A percentile compares a stretch with the other conserved stretches of the same genome.
These are phyloP conservation scores for Debaryomyces tyrocola DNA, from an alignment of 805 yeast species.

Conservation along the genomic window DNA sequence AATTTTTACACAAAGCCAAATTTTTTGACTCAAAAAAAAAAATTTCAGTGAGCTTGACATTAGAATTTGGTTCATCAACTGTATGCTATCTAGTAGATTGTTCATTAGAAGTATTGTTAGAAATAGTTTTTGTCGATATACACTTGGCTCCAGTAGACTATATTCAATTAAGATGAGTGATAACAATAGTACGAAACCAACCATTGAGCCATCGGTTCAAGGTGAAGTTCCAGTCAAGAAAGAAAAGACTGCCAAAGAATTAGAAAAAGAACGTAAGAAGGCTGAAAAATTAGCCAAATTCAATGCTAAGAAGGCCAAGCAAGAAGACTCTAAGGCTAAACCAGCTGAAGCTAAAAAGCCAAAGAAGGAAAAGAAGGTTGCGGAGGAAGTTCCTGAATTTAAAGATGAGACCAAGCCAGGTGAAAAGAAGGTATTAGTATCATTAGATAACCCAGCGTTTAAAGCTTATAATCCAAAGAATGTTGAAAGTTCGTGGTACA, in stretches of 20 bases:
- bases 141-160: slow-evolving; percentile 2
- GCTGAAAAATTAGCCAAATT: slow-evolving; percentile 87
- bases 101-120: slow-evolving; percentile 10
- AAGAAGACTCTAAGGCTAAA: slow-evolving; percentile 44
- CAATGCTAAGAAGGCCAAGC: slow-evolving; percentile 74
- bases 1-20: slow-evolving; percentile 5
- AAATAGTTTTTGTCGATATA: slow-evolving; percentile 3
- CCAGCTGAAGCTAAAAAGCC: slow-evolving; percentile 56
- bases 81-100: slow-evolving; percentile 16
- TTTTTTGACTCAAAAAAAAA: slow-evolving; percentile 7
- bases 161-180: slow-evolving; percentile 13
- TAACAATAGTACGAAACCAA: slow-evolving; percentile 4
- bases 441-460: slow-evolving; percentile 87
- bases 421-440: slow-evolving; percentile 84
- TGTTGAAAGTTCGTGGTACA: slow-evolving; percentile 96
- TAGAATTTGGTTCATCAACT: slow-evolving; percentile 1
- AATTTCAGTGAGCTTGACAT: slow-evolving; percentile 1
- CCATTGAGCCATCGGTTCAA: slow-evolving; percentile 7
- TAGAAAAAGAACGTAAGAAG: slow-evolving; percentile 84
- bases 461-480: slow-evolving; percentile 91
- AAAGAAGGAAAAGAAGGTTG: slow-evolving; percentile 65
- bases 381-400: slow-evolving; percentile 79
- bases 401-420: slow-evolving; percentile 84
- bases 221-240: slow-evolving; percentile 25
- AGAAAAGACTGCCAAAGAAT: slow-evolving; percentile 73